Evolutionary conservation across 2,329 filamentous ascomycete genomes (phyloP).

Genomic region (Periconia macrospinosa): DNA sequence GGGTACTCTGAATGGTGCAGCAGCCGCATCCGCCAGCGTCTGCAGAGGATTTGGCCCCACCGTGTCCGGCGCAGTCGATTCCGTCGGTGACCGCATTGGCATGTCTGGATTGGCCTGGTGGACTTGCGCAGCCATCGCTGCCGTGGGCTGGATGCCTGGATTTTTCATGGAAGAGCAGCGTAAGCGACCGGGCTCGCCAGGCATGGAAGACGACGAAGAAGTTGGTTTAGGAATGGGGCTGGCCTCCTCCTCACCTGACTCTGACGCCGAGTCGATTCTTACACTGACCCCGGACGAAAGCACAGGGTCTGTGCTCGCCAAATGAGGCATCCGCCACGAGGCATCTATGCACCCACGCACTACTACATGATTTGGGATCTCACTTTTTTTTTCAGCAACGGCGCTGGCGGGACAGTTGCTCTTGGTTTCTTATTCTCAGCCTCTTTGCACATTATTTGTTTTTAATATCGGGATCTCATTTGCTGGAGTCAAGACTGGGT

Average conservation of each 20-base stretch:
- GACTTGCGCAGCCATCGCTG: constrained; percentile 76
- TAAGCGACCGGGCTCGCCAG: constrained; percentile 26
- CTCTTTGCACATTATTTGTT: constrained; percentile 13
- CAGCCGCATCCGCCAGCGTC: constrained; percentile 86
- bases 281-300: constrained; percentile 36
- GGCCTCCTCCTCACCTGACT: constrained; percentile 17
- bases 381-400: not conserved
- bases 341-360: constrained; percentile 7
- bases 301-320: constrained; percentile 31
- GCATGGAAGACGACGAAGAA: constrained; percentile 35
- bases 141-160: constrained; percentile 59
- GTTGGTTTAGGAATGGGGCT: constrained; percentile 24
- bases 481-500: constrained; percentile 12
- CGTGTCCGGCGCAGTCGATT: constrained; percentile 81
- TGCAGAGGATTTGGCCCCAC: constrained; percentile 88
- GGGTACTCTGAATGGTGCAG: constrained; percentile 89
- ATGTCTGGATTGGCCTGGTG: constrained; percentile 94
- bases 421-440: not conserved
- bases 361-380: constrained; percentile 13
- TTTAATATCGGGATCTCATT: constrained; percentile 10
- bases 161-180: constrained; percentile 68
- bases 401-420: not conserved
- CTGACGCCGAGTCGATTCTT: constrained; percentile 35
- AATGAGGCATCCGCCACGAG: constrained; percentile 16
- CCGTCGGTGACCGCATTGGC: constrained; percentile 74